Evolutionary conservation across 2,329 filamentous ascomycete genomes (phyloP).

Genomic region (Pyrenochaeta sp.): DNA sequence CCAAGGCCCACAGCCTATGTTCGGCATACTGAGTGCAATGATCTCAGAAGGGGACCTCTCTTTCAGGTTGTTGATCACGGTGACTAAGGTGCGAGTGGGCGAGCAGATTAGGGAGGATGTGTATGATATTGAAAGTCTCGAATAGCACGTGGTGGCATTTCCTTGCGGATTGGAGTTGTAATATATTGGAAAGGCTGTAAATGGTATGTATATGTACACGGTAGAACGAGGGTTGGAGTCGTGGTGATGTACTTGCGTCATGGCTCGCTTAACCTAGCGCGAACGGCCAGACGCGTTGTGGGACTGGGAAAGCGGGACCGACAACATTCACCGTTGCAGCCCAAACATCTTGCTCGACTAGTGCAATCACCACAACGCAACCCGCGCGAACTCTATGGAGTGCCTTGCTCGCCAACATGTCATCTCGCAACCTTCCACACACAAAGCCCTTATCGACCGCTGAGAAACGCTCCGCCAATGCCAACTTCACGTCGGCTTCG

Average conservation of each 20-base stretch:
- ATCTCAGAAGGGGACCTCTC: background rate
- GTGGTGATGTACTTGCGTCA: conserved; percentile 19
- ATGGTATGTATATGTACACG: background rate
- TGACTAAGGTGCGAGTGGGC: conserved; percentile 1
- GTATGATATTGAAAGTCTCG: background rate
- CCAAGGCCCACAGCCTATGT: background rate
- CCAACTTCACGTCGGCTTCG: conserved; percentile 41
- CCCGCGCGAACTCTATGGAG: conserved; percentile 36
- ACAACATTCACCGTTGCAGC: conserved; percentile 29
- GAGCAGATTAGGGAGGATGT: background rate
- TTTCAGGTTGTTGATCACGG: background rate
- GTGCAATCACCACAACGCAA: conserved; percentile 31
- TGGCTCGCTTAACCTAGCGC: conserved; percentile 29
- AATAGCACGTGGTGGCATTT: background rate
- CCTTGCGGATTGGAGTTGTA: too few relatives aligned
- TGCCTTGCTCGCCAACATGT: conserved; percentile 36
- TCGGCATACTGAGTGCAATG: background rate
- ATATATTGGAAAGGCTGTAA: background rate
- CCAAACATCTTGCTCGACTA: conserved; percentile 17
- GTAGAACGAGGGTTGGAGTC: background rate
- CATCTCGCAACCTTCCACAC: conserved; percentile 41
- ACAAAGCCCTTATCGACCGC: conserved; percentile 39
- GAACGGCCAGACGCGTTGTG: conserved; percentile 14
- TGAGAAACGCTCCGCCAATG: conserved; percentile 44
- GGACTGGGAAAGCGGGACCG: conserved; percentile 19